Conservation (phyloP, 345 rosid genomes). For the Ricinus communis region DNA sequence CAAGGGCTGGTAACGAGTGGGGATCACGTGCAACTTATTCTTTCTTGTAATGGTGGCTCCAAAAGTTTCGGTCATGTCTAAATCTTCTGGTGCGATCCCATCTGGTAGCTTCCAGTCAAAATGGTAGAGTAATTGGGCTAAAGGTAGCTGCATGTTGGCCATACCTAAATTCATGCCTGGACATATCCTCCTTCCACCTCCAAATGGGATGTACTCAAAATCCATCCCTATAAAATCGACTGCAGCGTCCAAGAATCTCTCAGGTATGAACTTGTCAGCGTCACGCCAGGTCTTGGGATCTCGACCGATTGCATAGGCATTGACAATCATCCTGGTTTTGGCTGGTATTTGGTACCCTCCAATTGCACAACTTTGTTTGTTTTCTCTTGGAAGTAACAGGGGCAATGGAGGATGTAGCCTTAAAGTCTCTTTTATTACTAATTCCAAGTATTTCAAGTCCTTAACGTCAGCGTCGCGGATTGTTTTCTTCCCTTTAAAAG, state of each 20-base stretch:
- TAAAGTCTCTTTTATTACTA: conserved; percentile 19
- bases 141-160: conserved; percentile 17
- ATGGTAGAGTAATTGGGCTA: conserved; percentile 22
- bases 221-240: conserved; percentile 18
- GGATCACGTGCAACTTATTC: conserved; percentile 14
- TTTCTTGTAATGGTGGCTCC: conserved; percentile 22
- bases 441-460: conserved; percentile 8
- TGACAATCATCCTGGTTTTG: conserved; percentile 15
- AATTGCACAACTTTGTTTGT: conserved; percentile 11
- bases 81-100: conserved; percentile 7
- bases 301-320: conserved; percentile 16
- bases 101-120: conserved; percentile 22
- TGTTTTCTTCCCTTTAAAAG: conserved; percentile 15
- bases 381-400: conserved; percentile 19
- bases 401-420: conserved; percentile 24
- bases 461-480: conserved; percentile 16
- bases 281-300: conserved; percentile 10
- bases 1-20: conserved; percentile 1
- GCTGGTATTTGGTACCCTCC: conserved; percentile 11
- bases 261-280: conserved; percentile 9
- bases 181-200: conserved; percentile 25
- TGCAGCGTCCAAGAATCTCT: conserved; percentile 1
- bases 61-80: conserved; percentile 19
- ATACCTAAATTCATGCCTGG: conserved; percentile 19
- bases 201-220: conserved; percentile 18